Base-by-base conservation (phyloP, 108 stramenopile genomes). In the Poteriospumella lacustris region DNA sequence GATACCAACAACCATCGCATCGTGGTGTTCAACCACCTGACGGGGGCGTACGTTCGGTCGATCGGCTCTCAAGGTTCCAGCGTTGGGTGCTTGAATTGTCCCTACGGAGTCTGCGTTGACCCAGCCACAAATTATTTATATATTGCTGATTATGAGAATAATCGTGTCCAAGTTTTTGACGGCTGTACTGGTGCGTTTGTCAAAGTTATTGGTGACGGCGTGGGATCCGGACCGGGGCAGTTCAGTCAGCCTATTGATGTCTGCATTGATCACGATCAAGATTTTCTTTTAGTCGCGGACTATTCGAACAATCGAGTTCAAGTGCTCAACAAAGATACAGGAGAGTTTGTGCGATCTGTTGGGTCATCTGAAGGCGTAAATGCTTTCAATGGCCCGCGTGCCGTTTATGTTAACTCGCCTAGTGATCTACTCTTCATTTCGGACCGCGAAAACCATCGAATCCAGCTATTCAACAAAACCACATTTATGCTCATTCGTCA, bases 1-100 rank as follows among this genome's bases (percentile, higher is more conserved):
- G 60, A 64, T 64, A 64, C 60, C 15, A 64, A 64, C 36, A 64
- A 64, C 36, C 60, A 64, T 64, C 60, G 60, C 3, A 64, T 64
- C 36, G 60, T 64, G 5, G 60, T 64, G 3, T 64, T 64, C 31
- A 64, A 64, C 36, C 24, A 64, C 31, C 15, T 64, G 3, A 64
- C 60, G 9, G 60, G 60, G 36, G 60, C 3, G 28, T 33, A 12
- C 36, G 36, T 64, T 34, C 60, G 60, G 36, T 34, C 29, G 29
- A 64, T 64, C 9, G 60, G 60, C 28, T 31, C 60, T 12, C 60
- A 64, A 64, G 60, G 60, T 24, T 3, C 60, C 9, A 9, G 3
- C 28, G 24, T 34, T 31, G 60, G 60, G 5, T 31, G 15, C 5
- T 33, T 64, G 24, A 64, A 64, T 64, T 31, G 60, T 64, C 60